Evolutionary conservation across 164 flowering plant genomes (phyloP).

Genomic region (Magnolia changhungtana): DNA sequence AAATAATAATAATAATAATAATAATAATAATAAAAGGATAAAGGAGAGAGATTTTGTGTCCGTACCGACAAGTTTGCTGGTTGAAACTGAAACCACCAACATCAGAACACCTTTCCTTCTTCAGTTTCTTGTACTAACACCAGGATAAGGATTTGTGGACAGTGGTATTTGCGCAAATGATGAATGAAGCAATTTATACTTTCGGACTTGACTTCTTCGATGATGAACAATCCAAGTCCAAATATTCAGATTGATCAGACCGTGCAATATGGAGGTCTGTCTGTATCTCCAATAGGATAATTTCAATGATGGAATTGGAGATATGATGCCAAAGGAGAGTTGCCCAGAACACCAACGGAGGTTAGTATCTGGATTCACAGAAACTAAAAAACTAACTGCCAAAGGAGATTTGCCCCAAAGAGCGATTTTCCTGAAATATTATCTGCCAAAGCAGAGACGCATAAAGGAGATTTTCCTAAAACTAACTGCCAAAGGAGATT

Average conservation of each 20-base stretch:
- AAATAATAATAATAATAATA: not conserved
- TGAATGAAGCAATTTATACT: not conserved
- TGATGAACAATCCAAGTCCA: not conserved
- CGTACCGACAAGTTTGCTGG: slow-evolving; percentile 10
- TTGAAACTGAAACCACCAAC: slow-evolving; percentile 5
- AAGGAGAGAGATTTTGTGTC: not conserved
- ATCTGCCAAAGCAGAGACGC: not conserved
- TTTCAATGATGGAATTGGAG: slow-evolving; percentile 14
- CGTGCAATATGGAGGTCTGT: slow-evolving; percentile 13
- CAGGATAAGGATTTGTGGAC: not conserved
- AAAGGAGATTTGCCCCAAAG: not conserved
- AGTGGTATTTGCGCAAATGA: not conserved
- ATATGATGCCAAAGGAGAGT: slow-evolving; percentile 23
- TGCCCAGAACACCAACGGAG: no score
- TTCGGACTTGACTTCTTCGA: slow-evolving; percentile 1
- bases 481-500: slow-evolving; percentile 77
- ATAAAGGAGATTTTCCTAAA: slow-evolving; percentile 27
- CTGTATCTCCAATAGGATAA: slow-evolving; percentile 26
- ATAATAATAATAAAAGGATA: not conserved
- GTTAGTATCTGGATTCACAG: no score
- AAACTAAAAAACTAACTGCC: not conserved
- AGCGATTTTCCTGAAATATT: not conserved
- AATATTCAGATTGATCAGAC: slow-evolving; percentile 7
- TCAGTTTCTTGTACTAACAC: slow-evolving; percentile 4
- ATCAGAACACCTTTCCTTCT: slow-evolving; percentile 2